phyloP scores from a whole-genome alignment of 176 grass and related monocot species.

The Zea luxurians region DNA sequence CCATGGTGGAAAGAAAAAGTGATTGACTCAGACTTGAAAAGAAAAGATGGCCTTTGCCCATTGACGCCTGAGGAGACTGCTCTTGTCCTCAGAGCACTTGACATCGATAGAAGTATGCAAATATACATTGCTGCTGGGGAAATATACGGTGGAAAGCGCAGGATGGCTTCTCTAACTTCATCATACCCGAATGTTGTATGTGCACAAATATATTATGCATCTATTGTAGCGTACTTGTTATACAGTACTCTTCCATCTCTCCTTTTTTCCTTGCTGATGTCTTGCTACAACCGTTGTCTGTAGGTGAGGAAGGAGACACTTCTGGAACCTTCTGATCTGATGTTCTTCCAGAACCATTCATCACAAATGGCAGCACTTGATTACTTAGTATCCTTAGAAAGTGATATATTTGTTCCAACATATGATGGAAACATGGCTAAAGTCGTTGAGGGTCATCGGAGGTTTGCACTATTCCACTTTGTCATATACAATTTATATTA shows the following conservation, averaged over 20 bases:
- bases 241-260: not conserved
- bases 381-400: conserved; percentile 91
- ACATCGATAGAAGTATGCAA: conserved; percentile 73
- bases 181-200: conserved; percentile 88
- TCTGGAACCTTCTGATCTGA: conserved; percentile 66
- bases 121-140: conserved; percentile 96
- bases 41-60: conserved; percentile 87
- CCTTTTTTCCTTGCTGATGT: not conserved
- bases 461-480: conserved; percentile 47
- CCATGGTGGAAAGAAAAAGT: conserved; percentile 98
- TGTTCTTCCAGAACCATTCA: conserved; percentile 96
- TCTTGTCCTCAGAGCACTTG: conserved; percentile 81
- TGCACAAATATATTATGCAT: not conserved
- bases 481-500: not conserved
- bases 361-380: conserved; percentile 97
- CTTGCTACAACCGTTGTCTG: conserved; percentile 11
- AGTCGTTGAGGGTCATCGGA: conserved; percentile 94
- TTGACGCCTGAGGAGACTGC: conserved; percentile 88
- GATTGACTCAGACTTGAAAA: conserved; percentile 81
- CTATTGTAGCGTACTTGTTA: not conserved
- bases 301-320: conserved; percentile 94
- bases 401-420: conserved; percentile 91
- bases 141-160: conserved; percentile 72
- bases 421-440: conserved; percentile 98
- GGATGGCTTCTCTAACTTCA: conserved; percentile 75